Evolutionary conservation across 2,329 filamentous ascomycete species (phyloP), one percentile per base, ranked within the genome.

Genomic region (Septoria petroselini): DNA sequence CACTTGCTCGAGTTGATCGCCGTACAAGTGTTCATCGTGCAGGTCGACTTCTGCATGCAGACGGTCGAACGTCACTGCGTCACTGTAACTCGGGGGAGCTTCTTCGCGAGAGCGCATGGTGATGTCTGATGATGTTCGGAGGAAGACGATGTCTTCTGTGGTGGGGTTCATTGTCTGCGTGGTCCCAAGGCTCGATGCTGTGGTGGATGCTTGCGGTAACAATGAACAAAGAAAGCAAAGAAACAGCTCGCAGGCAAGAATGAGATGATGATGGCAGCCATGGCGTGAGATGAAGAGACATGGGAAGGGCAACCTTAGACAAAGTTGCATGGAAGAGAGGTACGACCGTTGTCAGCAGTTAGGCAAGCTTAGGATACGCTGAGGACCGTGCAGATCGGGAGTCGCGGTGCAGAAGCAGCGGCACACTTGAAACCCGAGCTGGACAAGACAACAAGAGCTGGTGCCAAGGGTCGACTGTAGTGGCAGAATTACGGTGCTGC

Each of bases 21-120:
- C 23, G 44, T 50, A 53, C 27, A 39, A 51, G 21, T 41, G 15
- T 14, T 52, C 39, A 15, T 53, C 46, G 37, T 58, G 31, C 25
- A 45, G 44, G 2, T 27, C 23, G 31, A 37, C 39, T 18, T 48
- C 49, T 11, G 41, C 41, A 9, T 49, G 40, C 9, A 52, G 39
- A 19, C 41, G 29, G 37, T 48, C 34, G 21, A 46, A 34, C n/a
- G 41, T 38, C 4, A 49, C 41, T 17, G 53, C 47, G 41, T 53
- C 50, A 39, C 44, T 31, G 40, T 56, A 56, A 30, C 50, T 51
- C 3, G 54, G 54, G 14, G 50, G 54, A 19, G 37, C 29, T 18
- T 39, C 27, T n/a, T 41, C 23, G 8, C 34, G 21, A 18, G 34
- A 18, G 17, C 33, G 52, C 55, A 51, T 51, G 18, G 45, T 50